phyloP scores from a whole-genome alignment of 2,329 filamentous ascomycete species.

The Sarocladiaceae sp. region DNA sequence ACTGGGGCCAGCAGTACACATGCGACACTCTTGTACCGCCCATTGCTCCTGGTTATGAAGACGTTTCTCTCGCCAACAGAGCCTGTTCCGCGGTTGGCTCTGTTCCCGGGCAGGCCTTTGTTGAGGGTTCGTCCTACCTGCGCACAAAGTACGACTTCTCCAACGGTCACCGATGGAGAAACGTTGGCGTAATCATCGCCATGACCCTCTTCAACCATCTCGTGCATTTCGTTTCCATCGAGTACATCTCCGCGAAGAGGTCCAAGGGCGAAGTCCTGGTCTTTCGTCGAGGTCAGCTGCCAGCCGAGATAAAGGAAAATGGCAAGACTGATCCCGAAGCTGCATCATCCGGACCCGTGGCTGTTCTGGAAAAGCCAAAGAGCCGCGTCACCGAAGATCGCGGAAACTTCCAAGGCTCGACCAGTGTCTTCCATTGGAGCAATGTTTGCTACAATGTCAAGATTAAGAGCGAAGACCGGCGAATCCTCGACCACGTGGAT shows the following conservation, averaged over 20 bases:
- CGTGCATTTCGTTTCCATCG: slow-evolving; percentile 43
- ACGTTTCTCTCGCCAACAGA: slow-evolving; percentile 20
- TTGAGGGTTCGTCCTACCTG: slow-evolving; percentile 44
- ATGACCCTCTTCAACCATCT: slow-evolving; percentile 42
- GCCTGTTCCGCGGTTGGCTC: slow-evolving; percentile 45
- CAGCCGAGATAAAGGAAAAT: slow-evolving; percentile 13
- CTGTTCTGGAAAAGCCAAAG: slow-evolving; percentile 14
- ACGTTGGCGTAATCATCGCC: slow-evolving; percentile 49
- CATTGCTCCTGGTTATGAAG: slow-evolving; percentile 20
- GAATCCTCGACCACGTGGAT: slow-evolving; percentile 64
- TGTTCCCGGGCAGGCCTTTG: slow-evolving; percentile 32
- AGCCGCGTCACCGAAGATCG: slow-evolving; percentile 6
- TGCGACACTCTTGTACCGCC: slow-evolving; percentile 19
- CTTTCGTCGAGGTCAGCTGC: slow-evolving; percentile 42
- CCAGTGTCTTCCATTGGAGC: slow-evolving; percentile 59
- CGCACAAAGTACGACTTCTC: slow-evolving; percentile 39
- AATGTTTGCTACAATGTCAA: slow-evolving; percentile 70
- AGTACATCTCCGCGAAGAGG: slow-evolving; percentile 40
- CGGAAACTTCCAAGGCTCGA: slow-evolving; percentile 19
- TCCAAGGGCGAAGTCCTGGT: slow-evolving; percentile 57
- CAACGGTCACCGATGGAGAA: slow-evolving; percentile 45
- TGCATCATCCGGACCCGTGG: slow-evolving; percentile 15
- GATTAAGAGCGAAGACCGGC: slow-evolving; percentile 57
- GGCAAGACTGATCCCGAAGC: slow-evolving; percentile 23
- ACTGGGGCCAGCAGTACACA: slow-evolving; percentile 28